phyloP scores from a whole-genome alignment of 2,329 filamentous ascomycete genomes.

The Botrytis hyacinthi region DNA sequence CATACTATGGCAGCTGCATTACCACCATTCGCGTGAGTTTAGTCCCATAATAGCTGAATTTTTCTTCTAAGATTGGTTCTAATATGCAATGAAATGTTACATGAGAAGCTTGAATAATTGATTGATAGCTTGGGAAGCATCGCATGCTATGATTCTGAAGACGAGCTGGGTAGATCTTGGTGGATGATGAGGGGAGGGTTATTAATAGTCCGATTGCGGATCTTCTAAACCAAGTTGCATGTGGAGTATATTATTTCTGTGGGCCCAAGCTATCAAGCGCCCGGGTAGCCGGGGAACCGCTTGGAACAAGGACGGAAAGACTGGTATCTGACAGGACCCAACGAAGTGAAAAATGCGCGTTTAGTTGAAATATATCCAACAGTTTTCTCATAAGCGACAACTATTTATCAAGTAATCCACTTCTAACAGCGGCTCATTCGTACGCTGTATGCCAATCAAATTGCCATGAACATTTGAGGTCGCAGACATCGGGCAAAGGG shows the following conservation, averaged over 20 bases:
- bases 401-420: not conserved
- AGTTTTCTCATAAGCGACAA: not conserved
- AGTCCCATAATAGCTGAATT: not conserved
- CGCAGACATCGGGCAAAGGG: not conserved
- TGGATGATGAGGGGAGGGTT: not conserved
- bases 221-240: not conserved
- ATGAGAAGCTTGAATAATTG: not conserved
- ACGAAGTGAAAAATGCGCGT: not conserved
- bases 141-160: not conserved
- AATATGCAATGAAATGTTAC: not conserved
- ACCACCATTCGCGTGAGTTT: not conserved
- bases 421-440: not conserved
- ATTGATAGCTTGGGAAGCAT: not conserved
- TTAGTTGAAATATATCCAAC: not conserved
- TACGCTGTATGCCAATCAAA: not conserved
- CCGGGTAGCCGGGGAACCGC: not conserved
- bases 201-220: slow-evolving; percentile 2
- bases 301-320: not conserved
- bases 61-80: not conserved
- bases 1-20: not conserved
- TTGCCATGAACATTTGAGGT: not conserved
- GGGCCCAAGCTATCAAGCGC: not conserved
- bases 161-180: not conserved
- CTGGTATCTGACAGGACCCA: not conserved
- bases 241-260: not conserved